Percentiles rank a stretch among this genome's conserved stretches.
phyloP scores from a whole-genome alignment of 139 green algal species.

The Nannochloris sp. region DNA sequence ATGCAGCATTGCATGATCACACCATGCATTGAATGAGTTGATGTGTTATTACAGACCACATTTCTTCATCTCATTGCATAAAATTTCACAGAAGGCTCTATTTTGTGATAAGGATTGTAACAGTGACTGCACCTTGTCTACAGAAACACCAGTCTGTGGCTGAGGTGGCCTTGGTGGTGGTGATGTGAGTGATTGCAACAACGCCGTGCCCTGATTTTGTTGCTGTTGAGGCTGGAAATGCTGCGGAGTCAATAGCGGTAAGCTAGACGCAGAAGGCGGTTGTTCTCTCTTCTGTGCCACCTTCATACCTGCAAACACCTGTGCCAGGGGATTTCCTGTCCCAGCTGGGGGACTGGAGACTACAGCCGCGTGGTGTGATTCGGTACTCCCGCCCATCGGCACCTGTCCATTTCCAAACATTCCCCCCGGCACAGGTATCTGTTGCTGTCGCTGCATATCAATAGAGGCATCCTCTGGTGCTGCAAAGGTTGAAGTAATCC shows the following conservation, averaged over 20 bases:
- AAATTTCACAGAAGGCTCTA: constrained; percentile 16
- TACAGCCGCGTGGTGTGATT: neutral
- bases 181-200: neutral
- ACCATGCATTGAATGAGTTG: neutral
- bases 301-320: constrained; percentile 21
- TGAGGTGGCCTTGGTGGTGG: neutral
- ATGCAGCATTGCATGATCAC: neutral
- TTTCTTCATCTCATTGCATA: constrained; percentile 21
- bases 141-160: neutral
- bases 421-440: constrained; percentile 8
- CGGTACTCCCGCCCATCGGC: constrained; percentile 14
- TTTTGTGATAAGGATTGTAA: constrained; percentile 21
- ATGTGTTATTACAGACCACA: neutral
- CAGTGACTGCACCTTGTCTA: constrained; percentile 13
- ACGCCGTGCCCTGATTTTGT: neutral
- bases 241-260: constrained; percentile 37
- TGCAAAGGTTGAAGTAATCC: constrained; percentile 32
- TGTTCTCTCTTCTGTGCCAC: neutral
- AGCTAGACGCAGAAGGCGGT: constrained; percentile 3
- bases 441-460: constrained; percentile 1
- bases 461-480: constrained; percentile 5
- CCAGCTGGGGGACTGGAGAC: neutral
- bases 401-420: constrained; percentile 44
- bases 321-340: constrained; percentile 4
- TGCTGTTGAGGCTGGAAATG: constrained; percentile 20